A percentile compares a stretch with the other conserved stretches of the same genome.
phyloP scores from a whole-genome alignment of 1,284 basidiomycete genomes.

The Rhodotorula sp. region DNA sequence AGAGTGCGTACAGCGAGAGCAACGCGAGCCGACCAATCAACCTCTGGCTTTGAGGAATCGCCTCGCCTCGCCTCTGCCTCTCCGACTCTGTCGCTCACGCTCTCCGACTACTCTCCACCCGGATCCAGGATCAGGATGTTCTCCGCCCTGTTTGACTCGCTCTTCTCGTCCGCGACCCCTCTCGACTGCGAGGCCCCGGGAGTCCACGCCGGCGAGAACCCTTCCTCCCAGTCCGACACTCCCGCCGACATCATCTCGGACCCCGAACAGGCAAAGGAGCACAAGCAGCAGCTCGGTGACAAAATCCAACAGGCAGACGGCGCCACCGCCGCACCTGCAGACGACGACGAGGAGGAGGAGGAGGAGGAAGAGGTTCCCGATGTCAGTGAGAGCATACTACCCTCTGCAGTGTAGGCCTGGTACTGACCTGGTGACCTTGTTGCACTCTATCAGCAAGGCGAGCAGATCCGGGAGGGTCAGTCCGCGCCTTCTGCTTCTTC shows the following conservation, averaged over 20 bases:
- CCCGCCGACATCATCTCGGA: slow-evolving; percentile 26
- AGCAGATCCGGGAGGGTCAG: slow-evolving; percentile 40
- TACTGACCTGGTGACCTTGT: background rate
- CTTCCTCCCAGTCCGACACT: slow-evolving; percentile 6
- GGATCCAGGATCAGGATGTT: too few relatives aligned
- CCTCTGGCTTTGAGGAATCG: background rate
- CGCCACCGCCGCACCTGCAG: background rate
- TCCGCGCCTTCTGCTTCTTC: background rate
- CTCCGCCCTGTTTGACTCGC: slow-evolving; percentile 19
- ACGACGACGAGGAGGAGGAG: slow-evolving; percentile 30
- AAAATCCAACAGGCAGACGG: slow-evolving; percentile 17
- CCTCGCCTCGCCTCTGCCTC: background rate
- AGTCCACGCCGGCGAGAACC: slow-evolving; percentile 9
- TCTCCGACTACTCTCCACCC: background rate
- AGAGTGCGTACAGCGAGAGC: background rate
- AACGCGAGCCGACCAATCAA: too few relatives aligned
- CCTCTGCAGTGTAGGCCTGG: too few relatives aligned
- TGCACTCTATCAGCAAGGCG: slow-evolving; percentile 29
- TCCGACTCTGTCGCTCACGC: background rate
- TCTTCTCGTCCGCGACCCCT: slow-evolving; percentile 24
- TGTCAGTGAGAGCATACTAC: too few relatives aligned
- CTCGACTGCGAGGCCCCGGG: slow-evolving; percentile 13
- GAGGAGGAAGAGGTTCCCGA: slow-evolving; percentile 46
- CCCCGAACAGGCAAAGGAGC: slow-evolving; percentile 24
- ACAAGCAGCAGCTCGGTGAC: slow-evolving; percentile 27